A percentile compares a stretch with the other conserved stretches of the same genome.
Evolutionary conservation across 208 protist species (phyloP).

Genomic region (Acanthamoeba triangularis): DNA sequence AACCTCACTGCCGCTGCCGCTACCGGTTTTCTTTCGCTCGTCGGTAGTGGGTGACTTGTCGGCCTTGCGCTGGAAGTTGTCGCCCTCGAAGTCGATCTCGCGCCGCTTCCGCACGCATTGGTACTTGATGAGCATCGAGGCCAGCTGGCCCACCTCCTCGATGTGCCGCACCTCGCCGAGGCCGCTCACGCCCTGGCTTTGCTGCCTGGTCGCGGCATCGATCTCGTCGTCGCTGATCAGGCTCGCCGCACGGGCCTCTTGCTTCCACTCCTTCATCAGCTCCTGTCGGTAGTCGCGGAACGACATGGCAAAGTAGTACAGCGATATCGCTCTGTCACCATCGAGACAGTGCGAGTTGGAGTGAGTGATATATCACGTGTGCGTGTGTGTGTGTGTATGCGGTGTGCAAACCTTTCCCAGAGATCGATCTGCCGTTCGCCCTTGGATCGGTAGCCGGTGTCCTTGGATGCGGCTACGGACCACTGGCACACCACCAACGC

Average conservation of each 20-base stretch:
- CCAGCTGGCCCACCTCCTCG: conserved; percentile 3
- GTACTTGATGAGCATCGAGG: conserved; percentile 47
- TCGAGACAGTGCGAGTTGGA: not conserved
- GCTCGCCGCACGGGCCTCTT: not conserved
- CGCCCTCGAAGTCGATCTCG: not conserved
- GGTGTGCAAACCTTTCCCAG: conserved; percentile 1
- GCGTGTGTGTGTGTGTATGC: not conserved
- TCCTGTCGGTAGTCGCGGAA: conserved; percentile 20
- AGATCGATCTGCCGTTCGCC: conserved; percentile 24
- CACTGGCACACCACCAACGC: conserved; percentile 44
- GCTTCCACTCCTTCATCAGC: conserved; percentile 1
- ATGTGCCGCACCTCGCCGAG: not conserved
- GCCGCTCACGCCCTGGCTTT: not conserved
- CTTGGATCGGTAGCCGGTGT: conserved; percentile 12
- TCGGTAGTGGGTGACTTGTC: not conserved
- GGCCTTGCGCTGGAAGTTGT: not conserved
- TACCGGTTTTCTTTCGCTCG: not conserved
- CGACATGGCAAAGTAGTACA: conserved; percentile 36
- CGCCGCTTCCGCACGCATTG: conserved; percentile 21
- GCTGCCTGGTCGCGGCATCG: not conserved
- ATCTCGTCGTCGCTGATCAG: not conserved
- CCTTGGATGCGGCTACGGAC: not conserved
- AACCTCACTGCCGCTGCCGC: not conserved
- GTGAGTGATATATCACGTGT: too few relatives aligned
- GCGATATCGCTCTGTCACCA: not conserved